phyloP scores from a whole-genome alignment of 139 green algal genomes.

The Chlorella sp. region DNA sequence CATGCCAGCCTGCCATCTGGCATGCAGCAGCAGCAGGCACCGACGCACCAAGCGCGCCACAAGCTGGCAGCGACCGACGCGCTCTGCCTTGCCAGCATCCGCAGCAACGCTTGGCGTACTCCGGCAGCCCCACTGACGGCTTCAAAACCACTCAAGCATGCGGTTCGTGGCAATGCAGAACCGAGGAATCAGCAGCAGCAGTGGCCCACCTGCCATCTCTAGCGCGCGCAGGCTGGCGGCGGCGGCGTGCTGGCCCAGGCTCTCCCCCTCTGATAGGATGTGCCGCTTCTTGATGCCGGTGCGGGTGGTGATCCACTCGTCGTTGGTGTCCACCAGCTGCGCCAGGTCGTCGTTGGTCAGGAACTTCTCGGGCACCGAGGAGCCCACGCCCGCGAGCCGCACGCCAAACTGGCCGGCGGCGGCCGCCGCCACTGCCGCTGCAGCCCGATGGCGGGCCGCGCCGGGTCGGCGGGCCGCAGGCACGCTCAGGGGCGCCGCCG shows the following conservation, averaged over 20 bases:
- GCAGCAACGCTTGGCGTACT: too few species aligned
- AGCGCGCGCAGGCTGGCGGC: slow-evolving; percentile 76
- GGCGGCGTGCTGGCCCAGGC: slow-evolving; percentile 70
- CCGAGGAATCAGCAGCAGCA: neutral
- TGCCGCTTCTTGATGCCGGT: slow-evolving; percentile 90
- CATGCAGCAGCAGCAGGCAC: neutral
- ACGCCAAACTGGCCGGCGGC: slow-evolving; percentile 5
- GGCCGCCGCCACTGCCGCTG: neutral
- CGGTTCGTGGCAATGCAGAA: too few species aligned
- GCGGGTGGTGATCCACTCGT: slow-evolving; percentile 95
- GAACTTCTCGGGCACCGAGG: slow-evolving; percentile 74
- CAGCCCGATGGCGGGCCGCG: too few species aligned
- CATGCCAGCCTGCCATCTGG: too few species aligned
- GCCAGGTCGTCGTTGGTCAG: slow-evolving; percentile 93
- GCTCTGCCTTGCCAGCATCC: too few species aligned
- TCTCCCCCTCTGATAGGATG: slow-evolving; percentile 81
- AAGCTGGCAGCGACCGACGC: too few species aligned
- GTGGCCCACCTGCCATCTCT: slow-evolving; percentile 76
- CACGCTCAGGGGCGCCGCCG: too few species aligned
- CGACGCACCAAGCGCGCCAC: too few species aligned
- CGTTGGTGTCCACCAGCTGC: slow-evolving; percentile 94
- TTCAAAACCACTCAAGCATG: too few species aligned
- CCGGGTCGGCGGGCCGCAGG: too few species aligned
- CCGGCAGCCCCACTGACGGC: too few species aligned
- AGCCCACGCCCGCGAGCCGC: slow-evolving; percentile 80